Percentiles rank a stretch among this genome's conserved stretches.
phyloP scores from a whole-genome alignment of 352 stramenopile genomes.

The Aphanomyces astaci region DNA sequence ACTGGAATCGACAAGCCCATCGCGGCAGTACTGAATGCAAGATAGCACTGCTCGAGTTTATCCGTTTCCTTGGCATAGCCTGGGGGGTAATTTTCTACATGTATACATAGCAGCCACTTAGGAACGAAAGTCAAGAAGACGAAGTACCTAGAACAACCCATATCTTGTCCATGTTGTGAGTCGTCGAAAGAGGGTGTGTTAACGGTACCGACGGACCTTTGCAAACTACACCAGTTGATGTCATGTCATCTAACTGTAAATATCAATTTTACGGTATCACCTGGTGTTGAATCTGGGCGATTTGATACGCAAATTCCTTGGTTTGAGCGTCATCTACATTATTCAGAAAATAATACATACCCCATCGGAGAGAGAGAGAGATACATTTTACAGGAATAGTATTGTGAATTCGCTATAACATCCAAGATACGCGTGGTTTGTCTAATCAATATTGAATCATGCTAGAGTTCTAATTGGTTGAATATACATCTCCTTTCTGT shows the following conservation, averaged over 20 bases:
- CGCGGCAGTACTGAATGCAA: neutral
- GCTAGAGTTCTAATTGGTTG: too few relatives aligned
- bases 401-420: too few relatives aligned
- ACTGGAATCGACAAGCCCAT: neutral
- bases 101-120: too few relatives aligned
- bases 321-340: neutral
- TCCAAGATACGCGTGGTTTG: too few relatives aligned
- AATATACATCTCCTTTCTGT: too few relatives aligned
- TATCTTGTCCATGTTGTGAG: neutral
- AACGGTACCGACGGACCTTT: neutral
- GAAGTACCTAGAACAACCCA: slow-evolving; percentile 12
- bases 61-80: neutral
- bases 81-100: neutral
- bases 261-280: neutral
- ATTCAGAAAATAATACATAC: too few relatives aligned
- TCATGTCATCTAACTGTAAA: neutral
- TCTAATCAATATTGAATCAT: too few relatives aligned
- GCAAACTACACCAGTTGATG: slow-evolving; percentile 10
- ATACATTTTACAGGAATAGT: too few relatives aligned
- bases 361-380: too few relatives aligned
- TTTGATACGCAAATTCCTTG: neutral
- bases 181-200: neutral
- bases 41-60: neutral
- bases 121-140: too few relatives aligned
- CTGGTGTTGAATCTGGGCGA: slow-evolving; percentile 14